Base-by-base conservation (phyloP, 257 asterid species). In the Solanum pennellii region DNA sequence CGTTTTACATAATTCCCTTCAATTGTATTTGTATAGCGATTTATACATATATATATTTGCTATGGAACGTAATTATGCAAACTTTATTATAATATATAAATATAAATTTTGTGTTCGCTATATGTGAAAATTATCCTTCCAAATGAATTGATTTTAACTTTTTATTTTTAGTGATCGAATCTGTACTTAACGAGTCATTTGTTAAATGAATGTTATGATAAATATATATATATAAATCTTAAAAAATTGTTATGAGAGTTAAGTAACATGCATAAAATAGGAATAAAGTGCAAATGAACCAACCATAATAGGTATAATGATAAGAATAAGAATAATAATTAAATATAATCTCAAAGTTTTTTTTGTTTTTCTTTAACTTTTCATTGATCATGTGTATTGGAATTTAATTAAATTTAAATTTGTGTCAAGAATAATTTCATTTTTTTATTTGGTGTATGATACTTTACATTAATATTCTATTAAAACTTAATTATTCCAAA, bases 351-450 rank as follows among this genome's bases (percentile, higher is more conserved):
- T 3, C 66, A 20, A 20, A 20, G 25, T 20, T 59, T 59, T 59
- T 59, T 3, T 20, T 2, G 18, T 52, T 16, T 52, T 52, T 18
- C 6, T 8, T 52, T 6, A 7, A 7, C 1, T 20, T 20, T 21
- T 16, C 18, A 16, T 52, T 8, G 10, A 59, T 20, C 20, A 59
- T 1, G 8, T 0, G 0, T 3, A 20, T 20, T 59, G 2, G 0
- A 59, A 0, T 59, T 0, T 3, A 2, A 59, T 20, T 59, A 59
- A 59, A 59, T 45, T 59, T 20, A 0, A 20, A 20, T 59, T 59
- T 0, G 0, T 3, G 0, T 20, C 0, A 0, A 1, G 5, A 59
- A 59, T 10, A 56, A 18, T 18, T 52, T 10, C 1, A 41, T 16
- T 52, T 49, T 49, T 49, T 45, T 35, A 35, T 35, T 35, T 35